These are phyloP conservation scores for Shiraia sp. DNA, from an alignment of 2,329 filamentous ascomycete genomes.

Conservation along the genomic window DNA sequence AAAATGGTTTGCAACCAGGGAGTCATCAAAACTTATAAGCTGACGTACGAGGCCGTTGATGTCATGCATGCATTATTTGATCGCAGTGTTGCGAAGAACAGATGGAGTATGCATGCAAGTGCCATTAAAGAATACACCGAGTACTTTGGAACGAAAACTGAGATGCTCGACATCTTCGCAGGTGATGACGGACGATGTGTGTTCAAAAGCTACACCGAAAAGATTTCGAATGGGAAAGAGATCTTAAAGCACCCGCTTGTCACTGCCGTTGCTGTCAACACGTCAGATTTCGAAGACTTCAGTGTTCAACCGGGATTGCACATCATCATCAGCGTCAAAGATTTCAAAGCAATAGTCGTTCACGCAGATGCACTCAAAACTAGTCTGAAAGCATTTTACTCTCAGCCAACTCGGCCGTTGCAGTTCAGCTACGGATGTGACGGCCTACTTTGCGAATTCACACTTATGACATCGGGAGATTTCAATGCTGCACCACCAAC, in stretches of 20 bases:
- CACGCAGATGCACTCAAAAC: constrained; percentile 72
- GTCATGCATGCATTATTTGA: constrained; percentile 79
- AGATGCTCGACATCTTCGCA: constrained; percentile 78
- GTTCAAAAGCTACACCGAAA: constrained; percentile 82
- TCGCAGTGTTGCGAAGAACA: constrained; percentile 65
- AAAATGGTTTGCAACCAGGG: constrained; percentile 76
- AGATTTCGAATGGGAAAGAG: constrained; percentile 71
- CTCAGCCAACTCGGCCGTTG: constrained; percentile 70
- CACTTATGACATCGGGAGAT: constrained; percentile 81
- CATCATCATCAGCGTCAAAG: constrained; percentile 80
- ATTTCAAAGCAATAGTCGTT: constrained; percentile 77
- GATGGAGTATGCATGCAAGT: constrained; percentile 73
- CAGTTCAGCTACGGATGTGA: constrained; percentile 72
- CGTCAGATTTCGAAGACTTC: constrained; percentile 76
- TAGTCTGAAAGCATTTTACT: constrained; percentile 71
- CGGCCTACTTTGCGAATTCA: constrained; percentile 74
- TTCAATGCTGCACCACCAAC: constrained; percentile 44
- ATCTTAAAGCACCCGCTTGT: constrained; percentile 79
- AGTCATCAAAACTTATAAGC: constrained; percentile 74
- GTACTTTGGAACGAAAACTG: constrained; percentile 78
- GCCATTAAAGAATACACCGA: constrained; percentile 76
- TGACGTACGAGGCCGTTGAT: constrained; percentile 75
- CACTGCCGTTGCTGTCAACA: constrained; percentile 77
- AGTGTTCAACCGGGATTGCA: constrained; percentile 74
- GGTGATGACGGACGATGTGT: constrained; percentile 67